These are phyloP conservation scores for Globisporangium nunn DNA, from an alignment of 352 stramenopile genomes.

Conservation along the genomic window DNA sequence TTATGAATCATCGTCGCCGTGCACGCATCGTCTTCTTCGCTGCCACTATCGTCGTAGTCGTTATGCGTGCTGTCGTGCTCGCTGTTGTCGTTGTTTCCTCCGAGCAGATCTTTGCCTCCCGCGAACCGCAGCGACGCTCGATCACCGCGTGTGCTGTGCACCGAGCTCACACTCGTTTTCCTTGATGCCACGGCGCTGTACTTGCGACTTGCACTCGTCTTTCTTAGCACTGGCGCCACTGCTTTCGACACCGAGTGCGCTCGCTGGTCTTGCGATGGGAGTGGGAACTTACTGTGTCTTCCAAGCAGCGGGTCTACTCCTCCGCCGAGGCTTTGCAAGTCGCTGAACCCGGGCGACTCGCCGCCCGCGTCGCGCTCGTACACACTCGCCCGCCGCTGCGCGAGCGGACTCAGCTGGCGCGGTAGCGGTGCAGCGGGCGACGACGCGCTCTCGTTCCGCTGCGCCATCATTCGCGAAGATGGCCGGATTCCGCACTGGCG, in stretches of 20 bases:
- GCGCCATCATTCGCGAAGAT: not conserved
- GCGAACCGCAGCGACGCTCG: slow-evolving; percentile 1
- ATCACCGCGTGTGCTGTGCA: not conserved
- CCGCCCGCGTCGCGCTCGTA: not conserved
- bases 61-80: not conserved
- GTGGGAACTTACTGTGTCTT: not conserved
- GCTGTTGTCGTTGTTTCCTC: not conserved
- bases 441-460: not conserved
- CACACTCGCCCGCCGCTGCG: not conserved
- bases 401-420: slow-evolving; percentile 21
- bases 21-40: slow-evolving; percentile 9
- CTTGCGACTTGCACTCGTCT: slow-evolving; percentile 6
- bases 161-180: slow-evolving; percentile 8
- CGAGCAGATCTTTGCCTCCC: not conserved
- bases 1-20: slow-evolving; percentile 10
- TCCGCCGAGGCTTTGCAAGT: not conserved
- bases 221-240: not conserved
- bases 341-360: not conserved
- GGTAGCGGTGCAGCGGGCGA: not conserved
- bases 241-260: slow-evolving; percentile 3
- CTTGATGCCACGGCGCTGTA: slow-evolving; percentile 5
- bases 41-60: not conserved
- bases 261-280: slow-evolving; percentile 4
- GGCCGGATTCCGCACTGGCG: not conserved
- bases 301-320: not conserved